A percentile compares a stretch with the other conserved stretches of the same genome.
Conservation (phyloP, 2,329 filamentous ascomycete genomes). For the Apiospora pterosperma region DNA sequence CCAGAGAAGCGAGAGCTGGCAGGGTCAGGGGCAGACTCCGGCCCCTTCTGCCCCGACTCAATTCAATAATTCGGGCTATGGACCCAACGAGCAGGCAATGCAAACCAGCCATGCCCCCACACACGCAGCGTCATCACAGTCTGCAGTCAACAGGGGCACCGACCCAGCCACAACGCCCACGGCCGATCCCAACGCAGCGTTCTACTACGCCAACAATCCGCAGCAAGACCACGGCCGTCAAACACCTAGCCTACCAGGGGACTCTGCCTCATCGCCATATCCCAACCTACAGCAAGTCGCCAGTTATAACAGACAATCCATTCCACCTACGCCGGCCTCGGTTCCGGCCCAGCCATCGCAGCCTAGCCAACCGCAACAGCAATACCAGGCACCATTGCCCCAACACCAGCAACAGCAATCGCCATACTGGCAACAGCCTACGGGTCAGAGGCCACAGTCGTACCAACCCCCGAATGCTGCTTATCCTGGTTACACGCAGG, state of each 20-base stretch:
- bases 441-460: slow-evolving; percentile 37
- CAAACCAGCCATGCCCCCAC: slow-evolving; percentile 18
- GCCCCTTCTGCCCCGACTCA: slow-evolving; percentile 34
- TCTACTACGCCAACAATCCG: slow-evolving; percentile 47
- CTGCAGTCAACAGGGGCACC: slow-evolving; percentile 18
- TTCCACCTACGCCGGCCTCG: slow-evolving; percentile 34
- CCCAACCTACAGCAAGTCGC: slow-evolving; percentile 46
- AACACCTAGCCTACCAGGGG: slow-evolving; percentile 37
- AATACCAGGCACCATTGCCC: slow-evolving; percentile 28
- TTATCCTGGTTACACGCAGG: slow-evolving; percentile 52
- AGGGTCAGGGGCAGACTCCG: slow-evolving; percentile 44
- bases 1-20: slow-evolving; percentile 52
- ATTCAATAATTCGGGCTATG: slow-evolving; percentile 32
- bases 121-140: background rate
- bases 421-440: slow-evolving; percentile 47
- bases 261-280: slow-evolving; percentile 47
- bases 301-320: slow-evolving; percentile 39
- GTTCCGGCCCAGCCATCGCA: slow-evolving; percentile 23
- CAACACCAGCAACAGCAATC: slow-evolving; percentile 40
- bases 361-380: slow-evolving; percentile 27
- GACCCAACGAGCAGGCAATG: slow-evolving; percentile 28
- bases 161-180: slow-evolving; percentile 30
- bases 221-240: slow-evolving; percentile 29
- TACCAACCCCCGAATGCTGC: slow-evolving; percentile 30
- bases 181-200: slow-evolving; percentile 52